Evolutionary conservation across 2,329 filamentous ascomycete species (phyloP).

Genomic region (Alternaria gaisen): DNA sequence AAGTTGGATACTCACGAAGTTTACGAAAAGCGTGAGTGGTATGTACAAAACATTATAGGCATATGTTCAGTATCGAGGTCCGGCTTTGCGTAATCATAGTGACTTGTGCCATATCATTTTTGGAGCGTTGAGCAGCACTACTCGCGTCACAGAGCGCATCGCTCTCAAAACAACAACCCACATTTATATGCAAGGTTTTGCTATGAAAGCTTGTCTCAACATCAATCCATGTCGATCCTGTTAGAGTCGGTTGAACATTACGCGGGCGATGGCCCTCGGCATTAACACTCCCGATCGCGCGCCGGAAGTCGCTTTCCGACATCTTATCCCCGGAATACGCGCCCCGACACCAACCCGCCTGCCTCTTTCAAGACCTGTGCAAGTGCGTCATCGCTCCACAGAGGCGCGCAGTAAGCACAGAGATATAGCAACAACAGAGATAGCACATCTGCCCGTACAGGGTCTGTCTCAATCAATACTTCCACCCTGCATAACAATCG

Average conservation of each 20-base stretch:
- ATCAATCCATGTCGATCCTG: not conserved
- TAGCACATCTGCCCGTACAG: not conserved
- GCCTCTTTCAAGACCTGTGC: conserved; percentile 2
- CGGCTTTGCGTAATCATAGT: not conserved
- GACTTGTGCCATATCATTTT: not conserved
- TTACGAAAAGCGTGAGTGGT: not conserved
- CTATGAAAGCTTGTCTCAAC: not conserved
- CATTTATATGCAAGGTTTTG: not conserved
- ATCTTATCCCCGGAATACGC: conserved; percentile 10
- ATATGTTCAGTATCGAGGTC: not conserved
- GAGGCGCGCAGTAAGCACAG: not conserved
- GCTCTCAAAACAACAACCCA: not conserved
- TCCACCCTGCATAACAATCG: not conserved
- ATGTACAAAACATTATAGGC: not conserved
- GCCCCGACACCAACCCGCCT: not conserved
- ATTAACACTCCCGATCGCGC: conserved; percentile 1
- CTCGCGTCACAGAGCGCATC: not conserved
- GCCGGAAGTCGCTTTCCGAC: not conserved
- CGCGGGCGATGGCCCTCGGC: not conserved
- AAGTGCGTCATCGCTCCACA: conserved; percentile 9
- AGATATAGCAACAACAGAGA: not conserved
- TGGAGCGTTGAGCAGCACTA: not conserved
- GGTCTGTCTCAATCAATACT: not conserved
- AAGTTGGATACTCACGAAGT: not conserved
- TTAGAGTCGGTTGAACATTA: not conserved